Percentiles rank a stretch among this genome's conserved stretches.
These are phyloP conservation scores for Penicillium chermesinum DNA, from an alignment of 495 filamentous ascomycete species.

Conservation along the genomic window DNA sequence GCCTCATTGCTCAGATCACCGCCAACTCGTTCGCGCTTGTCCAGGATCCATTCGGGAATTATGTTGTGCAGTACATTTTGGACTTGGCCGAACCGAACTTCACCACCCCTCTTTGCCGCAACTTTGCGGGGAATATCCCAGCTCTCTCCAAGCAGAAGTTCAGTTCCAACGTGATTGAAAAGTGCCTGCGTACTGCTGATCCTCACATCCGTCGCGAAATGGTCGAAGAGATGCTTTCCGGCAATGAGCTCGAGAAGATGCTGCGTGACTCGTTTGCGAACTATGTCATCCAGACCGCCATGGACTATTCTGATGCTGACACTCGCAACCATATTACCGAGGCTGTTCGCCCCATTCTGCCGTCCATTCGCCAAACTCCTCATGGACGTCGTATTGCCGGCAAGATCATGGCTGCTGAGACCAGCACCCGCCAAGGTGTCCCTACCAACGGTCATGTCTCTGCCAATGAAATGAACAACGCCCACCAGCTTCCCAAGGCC, in stretches of 20 bases:
- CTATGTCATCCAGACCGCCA: conserved; percentile 95
- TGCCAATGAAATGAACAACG: conserved; percentile 33
- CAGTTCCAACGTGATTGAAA: conserved; percentile 98
- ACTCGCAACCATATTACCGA: conserved; percentile 73
- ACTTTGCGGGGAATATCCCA: conserved; percentile 69
- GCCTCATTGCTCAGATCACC: conserved; percentile 81
- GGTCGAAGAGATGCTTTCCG: conserved; percentile 73
- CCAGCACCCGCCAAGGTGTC: conserved; percentile 24
- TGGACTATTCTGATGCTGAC: conserved; percentile 72
- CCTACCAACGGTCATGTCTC: conserved; percentile 34
- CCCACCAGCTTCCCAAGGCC: conserved; percentile 28
- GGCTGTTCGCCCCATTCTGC: conserved; percentile 74
- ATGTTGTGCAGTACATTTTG: conserved; percentile 97
- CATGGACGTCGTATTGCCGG: conserved; percentile 88
- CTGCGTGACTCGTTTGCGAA: conserved; percentile 90
- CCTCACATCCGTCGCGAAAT: conserved; percentile 65
- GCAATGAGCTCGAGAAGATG: conserved; percentile 75
- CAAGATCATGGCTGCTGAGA: conserved; percentile 60
- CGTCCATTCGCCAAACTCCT: conserved; percentile 76
- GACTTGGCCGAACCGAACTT: conserved; percentile 79
- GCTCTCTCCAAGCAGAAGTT: conserved; percentile 93
- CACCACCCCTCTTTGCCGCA: conserved; percentile 75
- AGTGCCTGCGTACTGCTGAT: conserved; percentile 81
- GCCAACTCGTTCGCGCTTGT: conserved; percentile 74
- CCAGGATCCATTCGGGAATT: conserved; percentile 96